Conservation (phyloP, 352 stramenopile species). For the Phytophthora hybrid region DNA sequence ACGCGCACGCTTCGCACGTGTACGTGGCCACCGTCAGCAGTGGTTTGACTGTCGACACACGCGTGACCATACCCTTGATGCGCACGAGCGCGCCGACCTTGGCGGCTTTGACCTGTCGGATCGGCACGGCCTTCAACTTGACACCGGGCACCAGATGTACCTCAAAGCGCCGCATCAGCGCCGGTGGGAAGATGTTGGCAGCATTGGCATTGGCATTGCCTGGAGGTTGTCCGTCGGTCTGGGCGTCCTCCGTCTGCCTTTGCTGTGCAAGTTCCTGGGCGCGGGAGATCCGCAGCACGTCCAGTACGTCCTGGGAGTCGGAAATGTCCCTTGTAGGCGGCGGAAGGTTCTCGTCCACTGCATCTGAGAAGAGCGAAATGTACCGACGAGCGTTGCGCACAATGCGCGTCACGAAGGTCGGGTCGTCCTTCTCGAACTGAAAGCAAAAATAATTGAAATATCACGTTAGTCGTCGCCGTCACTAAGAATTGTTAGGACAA, state of each 20-base stretch:
- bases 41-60: constrained; percentile 98
- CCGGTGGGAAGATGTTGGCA: constrained; percentile 88
- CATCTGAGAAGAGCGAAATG: constrained; percentile 89
- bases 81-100: constrained; percentile 97
- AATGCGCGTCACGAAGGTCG: constrained; percentile 87
- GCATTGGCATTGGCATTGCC: constrained; percentile 44
- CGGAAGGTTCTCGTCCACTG: constrained; percentile 89
- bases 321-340: constrained; percentile 83
- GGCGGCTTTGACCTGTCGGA: constrained; percentile 94
- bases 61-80: constrained; percentile 98
- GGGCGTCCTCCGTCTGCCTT: constrained; percentile 41
- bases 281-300: constrained; percentile 83
- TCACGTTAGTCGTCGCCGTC: constrained; percentile 45
- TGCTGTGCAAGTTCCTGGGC: constrained; percentile 76
- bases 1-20: constrained; percentile 96
- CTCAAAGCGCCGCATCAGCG: constrained; percentile 93
- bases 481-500: not conserved
- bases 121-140: constrained; percentile 89
- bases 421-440: constrained; percentile 80
- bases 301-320: constrained; percentile 84
- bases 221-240: constrained; percentile 36
- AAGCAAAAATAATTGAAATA: constrained; percentile 2
- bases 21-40: constrained; percentile 97
- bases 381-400: constrained; percentile 89
- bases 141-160: constrained; percentile 83